Percentiles rank a stretch among this genome's conserved stretches.
These are phyloP conservation scores for Diaporthe ilicicola DNA, from an alignment of 2,329 filamentous ascomycete species.

Conservation along the genomic window DNA sequence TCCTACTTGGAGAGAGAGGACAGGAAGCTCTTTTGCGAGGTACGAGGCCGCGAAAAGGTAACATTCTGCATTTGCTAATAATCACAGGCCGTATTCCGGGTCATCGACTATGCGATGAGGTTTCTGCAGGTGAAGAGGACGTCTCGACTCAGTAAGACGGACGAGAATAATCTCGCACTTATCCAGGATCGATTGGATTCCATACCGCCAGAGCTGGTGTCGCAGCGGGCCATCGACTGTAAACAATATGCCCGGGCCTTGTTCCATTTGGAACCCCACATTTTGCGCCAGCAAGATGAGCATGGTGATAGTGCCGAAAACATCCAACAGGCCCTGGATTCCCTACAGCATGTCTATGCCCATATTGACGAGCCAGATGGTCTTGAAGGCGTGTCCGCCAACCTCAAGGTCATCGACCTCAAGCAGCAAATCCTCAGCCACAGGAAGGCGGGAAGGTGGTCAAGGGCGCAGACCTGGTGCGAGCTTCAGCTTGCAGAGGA, in stretches of 20 bases:
- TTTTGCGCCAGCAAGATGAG: slow-evolving; percentile 62
- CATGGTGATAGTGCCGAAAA: slow-evolving; percentile 58
- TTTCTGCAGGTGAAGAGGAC: slow-evolving; percentile 84
- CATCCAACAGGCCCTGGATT: slow-evolving; percentile 74
- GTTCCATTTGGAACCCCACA: slow-evolving; percentile 92
- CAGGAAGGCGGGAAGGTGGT: slow-evolving; percentile 91
- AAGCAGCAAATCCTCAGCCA: slow-evolving; percentile 94
- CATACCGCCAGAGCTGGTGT: slow-evolving; percentile 79
- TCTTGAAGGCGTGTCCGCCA: slow-evolving; percentile 90
- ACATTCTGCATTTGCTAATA: slow-evolving; percentile 34
- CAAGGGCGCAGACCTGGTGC: slow-evolving; percentile 96
- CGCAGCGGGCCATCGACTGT: slow-evolving; percentile 89
- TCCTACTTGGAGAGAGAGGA: slow-evolving; percentile 74
- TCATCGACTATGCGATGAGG: slow-evolving; percentile 89
- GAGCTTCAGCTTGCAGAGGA: slow-evolving; percentile 86
- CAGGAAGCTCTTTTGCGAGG: slow-evolving; percentile 87
- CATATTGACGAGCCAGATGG: slow-evolving; percentile 98
- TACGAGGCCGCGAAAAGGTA: slow-evolving; percentile 49
- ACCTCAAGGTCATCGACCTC: slow-evolving; percentile 86
- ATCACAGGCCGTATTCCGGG: slow-evolving; percentile 80
- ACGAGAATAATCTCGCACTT: slow-evolving; percentile 58
- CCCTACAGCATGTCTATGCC: slow-evolving; percentile 91
- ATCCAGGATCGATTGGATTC: slow-evolving; percentile 62
- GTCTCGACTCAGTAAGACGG: slow-evolving; percentile 44
- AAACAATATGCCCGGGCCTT: slow-evolving; percentile 91